These are phyloP conservation scores for Mycosphaerella sp. DNA, from an alignment of 2,329 filamentous ascomycete genomes.

Conservation along the genomic window DNA sequence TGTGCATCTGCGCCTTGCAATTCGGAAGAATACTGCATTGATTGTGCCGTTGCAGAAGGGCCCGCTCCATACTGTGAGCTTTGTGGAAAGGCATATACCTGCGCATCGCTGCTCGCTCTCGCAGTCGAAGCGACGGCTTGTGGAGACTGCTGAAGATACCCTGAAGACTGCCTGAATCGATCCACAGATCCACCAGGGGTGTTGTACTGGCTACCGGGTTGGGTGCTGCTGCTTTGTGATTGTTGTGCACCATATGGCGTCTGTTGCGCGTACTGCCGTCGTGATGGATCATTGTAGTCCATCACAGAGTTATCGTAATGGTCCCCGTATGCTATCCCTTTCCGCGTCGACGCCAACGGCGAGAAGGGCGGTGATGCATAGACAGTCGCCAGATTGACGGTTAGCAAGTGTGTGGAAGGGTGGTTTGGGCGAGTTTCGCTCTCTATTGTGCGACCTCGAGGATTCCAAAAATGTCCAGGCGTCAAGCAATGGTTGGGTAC, in stretches of 20 bases:
- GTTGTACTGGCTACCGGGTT: constrained; percentile 38
- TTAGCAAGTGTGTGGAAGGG: constrained; percentile 9
- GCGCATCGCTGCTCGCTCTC: constrained; percentile 35
- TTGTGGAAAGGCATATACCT: constrained; percentile 50
- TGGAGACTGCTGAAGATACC: constrained; percentile 40
- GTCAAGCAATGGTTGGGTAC: constrained; percentile 2
- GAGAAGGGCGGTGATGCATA: constrained; percentile 33
- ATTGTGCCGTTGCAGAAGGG: constrained; percentile 46
- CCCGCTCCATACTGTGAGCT: constrained; percentile 51
- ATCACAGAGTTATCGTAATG: constrained; percentile 26
- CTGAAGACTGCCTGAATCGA: constrained; percentile 44
- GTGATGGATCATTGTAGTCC: constrained; percentile 34
- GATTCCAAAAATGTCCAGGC: constrained; percentile 4
- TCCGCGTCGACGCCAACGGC: constrained; percentile 28
- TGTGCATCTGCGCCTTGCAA: constrained; percentile 54
- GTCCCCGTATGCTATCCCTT: constrained; percentile 21
- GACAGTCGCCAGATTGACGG: constrained; percentile 29
- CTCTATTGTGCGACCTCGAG: constrained; percentile 1
- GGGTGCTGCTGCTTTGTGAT: constrained; percentile 28
- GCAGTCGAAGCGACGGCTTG: constrained; percentile 38
- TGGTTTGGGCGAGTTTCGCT: background rate
- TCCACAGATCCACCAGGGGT: constrained; percentile 43
- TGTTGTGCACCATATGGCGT: constrained; percentile 28
- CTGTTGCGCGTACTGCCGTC: constrained; percentile 32
- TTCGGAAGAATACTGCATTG: constrained; percentile 51